Evolutionary conservation across 2,329 filamentous ascomycete genomes (phyloP), one percentile per base, ranked within the genome.

Genomic region (Cadophora sp.): DNA sequence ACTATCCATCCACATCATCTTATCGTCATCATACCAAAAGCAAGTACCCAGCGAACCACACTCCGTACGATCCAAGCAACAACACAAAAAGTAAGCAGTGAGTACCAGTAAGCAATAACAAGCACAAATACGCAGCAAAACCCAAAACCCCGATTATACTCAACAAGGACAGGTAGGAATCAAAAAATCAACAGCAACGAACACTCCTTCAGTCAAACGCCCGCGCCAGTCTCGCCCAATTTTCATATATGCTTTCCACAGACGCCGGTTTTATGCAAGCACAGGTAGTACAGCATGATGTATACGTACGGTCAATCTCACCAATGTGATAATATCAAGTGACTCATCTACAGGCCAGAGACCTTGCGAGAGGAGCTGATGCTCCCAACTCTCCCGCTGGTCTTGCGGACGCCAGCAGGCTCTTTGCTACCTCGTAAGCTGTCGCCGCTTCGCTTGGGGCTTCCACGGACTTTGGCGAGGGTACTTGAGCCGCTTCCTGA

Each of bases 341-440:
- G 29, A 43, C 51, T 68, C 63, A 70, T 73, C 71, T 74, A 77
- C 61, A 77, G 46, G 6, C 76, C 76, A 14, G 77, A 78, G 43
- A 77, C 75, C 66, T 79, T 79, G 50, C 77, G 76, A 34, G 71
- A 64, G 24, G 72, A 64, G 63, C 81, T 85, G 67, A 86, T 81
- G 76, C 88, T 91, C 61, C 87, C 89, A 16, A 91, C 81, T 51
- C 89, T 84, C 46, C 89, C 89, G 73, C 88, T 91, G 4, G 86
- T 89, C 83, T 91, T 91, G 69, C 89, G 85, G 56, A 90, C 56
- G 83, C 88, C 8, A 80, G 80, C 34, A n/a, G 82, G 80, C 66
- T 87, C 84, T 76, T 85, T 87, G 71, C 80, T 79, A 24, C 85
- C 82, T 60, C 84, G 79, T 40, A 85, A 82, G 65, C 71, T 75